These are phyloP conservation scores for Aspergillus neoniger DNA, from an alignment of 2,329 filamentous ascomycete species.

Conservation along the genomic window DNA sequence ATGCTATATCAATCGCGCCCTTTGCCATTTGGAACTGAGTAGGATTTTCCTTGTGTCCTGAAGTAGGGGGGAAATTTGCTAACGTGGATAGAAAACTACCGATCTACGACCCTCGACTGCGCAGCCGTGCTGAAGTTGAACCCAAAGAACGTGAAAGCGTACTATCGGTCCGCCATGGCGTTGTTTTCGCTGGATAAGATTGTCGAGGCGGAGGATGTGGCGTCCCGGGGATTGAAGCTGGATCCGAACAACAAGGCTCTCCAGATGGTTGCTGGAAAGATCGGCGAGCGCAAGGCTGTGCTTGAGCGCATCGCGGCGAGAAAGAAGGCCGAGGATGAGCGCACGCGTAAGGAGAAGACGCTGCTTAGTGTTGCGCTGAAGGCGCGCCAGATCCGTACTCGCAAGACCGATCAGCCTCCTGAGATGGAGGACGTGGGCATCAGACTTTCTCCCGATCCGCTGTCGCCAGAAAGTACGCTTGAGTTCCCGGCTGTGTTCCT, in stretches of 20 bases:
- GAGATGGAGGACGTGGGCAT: slow-evolving; percentile 85
- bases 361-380: slow-evolving; percentile 67
- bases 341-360: slow-evolving; percentile 54
- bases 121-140: slow-evolving; percentile 77
- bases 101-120: slow-evolving; percentile 82
- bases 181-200: slow-evolving; percentile 77
- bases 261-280: slow-evolving; percentile 61
- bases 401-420: slow-evolving; percentile 70
- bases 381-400: slow-evolving; percentile 69
- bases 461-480: slow-evolving; percentile 71
- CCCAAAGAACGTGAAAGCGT: slow-evolving; percentile 80
- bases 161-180: slow-evolving; percentile 79
- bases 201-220: slow-evolving; percentile 77
- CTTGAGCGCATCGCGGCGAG: slow-evolving; percentile 58
- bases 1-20: slow-evolving; percentile 81
- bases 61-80: background rate
- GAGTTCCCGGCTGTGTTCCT: slow-evolving; percentile 78
- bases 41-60: slow-evolving; percentile 29
- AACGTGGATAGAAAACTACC: slow-evolving; percentile 69
- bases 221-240: slow-evolving; percentile 69
- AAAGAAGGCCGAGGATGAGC: slow-evolving; percentile 54
- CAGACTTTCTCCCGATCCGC: slow-evolving; percentile 68
- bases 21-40: slow-evolving; percentile 84
- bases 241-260: slow-evolving; percentile 71
- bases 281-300: slow-evolving; percentile 59